A percentile compares a stretch with the other conserved stretches of the same genome.
phyloP scores from a whole-genome alignment of 1,284 basidiomycete genomes.

The Polyporus tsugae region DNA sequence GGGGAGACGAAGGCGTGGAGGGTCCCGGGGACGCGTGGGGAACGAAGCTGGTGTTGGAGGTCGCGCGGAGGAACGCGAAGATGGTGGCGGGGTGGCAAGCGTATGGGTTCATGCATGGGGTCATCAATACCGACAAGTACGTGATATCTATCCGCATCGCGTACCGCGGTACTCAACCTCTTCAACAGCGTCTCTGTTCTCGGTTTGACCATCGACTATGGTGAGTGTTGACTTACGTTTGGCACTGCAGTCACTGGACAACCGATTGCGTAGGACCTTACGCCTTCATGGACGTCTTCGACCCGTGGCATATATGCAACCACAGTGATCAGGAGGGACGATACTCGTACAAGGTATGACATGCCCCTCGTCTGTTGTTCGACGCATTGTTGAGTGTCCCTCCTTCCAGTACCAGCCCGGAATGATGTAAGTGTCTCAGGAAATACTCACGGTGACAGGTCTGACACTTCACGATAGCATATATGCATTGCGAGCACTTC shows the following conservation, averaged over 20 bases:
- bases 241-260: conserved; percentile 9
- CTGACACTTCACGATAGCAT: conserved; percentile 51
- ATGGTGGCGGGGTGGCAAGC: conserved; percentile 97
- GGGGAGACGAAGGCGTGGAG: conserved; percentile 29
- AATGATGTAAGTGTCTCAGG: conserved; percentile 57
- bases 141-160: conserved; percentile 32
- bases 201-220: conserved; percentile 95
- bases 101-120: conserved; percentile 92
- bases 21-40: conserved; percentile 68
- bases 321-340: conserved; percentile 89
- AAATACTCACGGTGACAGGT: conserved; percentile 38
- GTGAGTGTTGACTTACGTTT: conserved; percentile 40
- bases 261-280: conserved; percentile 71
- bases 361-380: conserved; percentile 18
- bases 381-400: conserved; percentile 19
- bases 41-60: conserved; percentile 77
- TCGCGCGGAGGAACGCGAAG: conserved; percentile 82
- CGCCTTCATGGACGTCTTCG: conserved; percentile 95
- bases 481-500: conserved; percentile 81
- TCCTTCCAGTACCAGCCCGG: conserved; percentile 43
- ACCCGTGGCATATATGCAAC: conserved; percentile 90
- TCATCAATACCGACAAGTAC: conserved; percentile 97
- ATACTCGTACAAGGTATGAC: conserved; percentile 81
- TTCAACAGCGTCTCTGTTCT: conserved; percentile 76
- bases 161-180: conserved; percentile 8